Evolutionary conservation across 2,329 filamentous ascomycete species (phyloP).

Genomic region (Mycocentrospora acerina): DNA sequence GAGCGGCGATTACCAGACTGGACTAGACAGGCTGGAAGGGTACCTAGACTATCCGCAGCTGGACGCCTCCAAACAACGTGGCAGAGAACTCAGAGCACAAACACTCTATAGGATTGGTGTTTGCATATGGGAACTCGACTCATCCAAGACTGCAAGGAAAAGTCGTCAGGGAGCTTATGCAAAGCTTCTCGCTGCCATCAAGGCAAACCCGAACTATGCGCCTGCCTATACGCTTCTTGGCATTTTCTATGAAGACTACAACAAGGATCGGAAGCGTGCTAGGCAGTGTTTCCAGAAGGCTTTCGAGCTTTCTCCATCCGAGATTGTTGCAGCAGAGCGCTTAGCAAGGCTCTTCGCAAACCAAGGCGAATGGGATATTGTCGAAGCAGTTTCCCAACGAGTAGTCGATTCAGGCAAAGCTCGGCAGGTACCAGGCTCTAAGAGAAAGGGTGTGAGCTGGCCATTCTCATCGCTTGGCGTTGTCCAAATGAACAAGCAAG

Average conservation of each 20-base stretch:
- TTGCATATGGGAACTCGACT: conserved; percentile 82
- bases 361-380: conserved; percentile 91
- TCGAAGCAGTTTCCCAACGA: conserved; percentile 86
- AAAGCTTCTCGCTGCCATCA: conserved; percentile 79
- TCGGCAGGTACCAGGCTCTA: conserved; percentile 85
- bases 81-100: conserved; percentile 75
- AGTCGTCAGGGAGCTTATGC: conserved; percentile 80
- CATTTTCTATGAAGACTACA: conserved; percentile 88
- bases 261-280: conserved; percentile 80
- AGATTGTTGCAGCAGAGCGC: conserved; percentile 83
- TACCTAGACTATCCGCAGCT: conserved; percentile 64
- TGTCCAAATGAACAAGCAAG: conserved; percentile 90
- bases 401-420: conserved; percentile 95
- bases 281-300: conserved; percentile 96
- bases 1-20: conserved; percentile 70
- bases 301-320: conserved; percentile 84
- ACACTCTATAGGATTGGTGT: conserved; percentile 84
- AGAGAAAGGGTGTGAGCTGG: conserved; percentile 92
- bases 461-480: conserved; percentile 91
- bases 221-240: conserved; percentile 90
- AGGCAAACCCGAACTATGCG: conserved; percentile 83
- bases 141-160: conserved; percentile 72
- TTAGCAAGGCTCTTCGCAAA: conserved; percentile 85
- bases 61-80: conserved; percentile 60
- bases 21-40: conserved; percentile 68